phyloP scores from a whole-genome alignment of 768 basidiomycete genomes.

The Suillus weaverae region DNA sequence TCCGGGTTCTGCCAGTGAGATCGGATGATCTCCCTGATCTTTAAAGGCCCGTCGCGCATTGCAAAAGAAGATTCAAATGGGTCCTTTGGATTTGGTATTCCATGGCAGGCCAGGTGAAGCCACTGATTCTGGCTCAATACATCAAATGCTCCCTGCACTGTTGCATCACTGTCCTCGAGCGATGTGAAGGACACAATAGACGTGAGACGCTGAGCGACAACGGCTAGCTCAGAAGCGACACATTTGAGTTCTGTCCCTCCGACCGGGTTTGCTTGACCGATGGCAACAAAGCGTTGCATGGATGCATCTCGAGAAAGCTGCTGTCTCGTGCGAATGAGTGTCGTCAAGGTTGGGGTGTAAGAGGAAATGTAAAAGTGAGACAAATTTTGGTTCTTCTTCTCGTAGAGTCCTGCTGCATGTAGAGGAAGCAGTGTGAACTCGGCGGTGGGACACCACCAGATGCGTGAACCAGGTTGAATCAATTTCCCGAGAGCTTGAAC shows the following conservation, averaged over 20 bases:
- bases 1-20: slow-evolving; percentile 10
- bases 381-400: not conserved
- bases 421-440: slow-evolving; percentile 31
- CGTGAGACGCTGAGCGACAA: not conserved
- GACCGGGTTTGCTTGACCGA: not conserved
- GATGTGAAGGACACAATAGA: slow-evolving; percentile 8
- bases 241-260: not conserved
- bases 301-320: slow-evolving; percentile 15
- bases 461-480: slow-evolving; percentile 1
- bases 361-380: not conserved
- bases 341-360: slow-evolving; percentile 1
- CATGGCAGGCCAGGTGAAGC: slow-evolving; percentile 40
- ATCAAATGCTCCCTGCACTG: not conserved
- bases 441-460: slow-evolving; percentile 9
- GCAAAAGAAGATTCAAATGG: slow-evolving; percentile 24
- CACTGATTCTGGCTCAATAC: slow-evolving; percentile 6
- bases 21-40: slow-evolving; percentile 11
- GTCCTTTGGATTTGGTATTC: slow-evolving; percentile 27
- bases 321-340: slow-evolving; percentile 3
- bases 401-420: slow-evolving; percentile 35
- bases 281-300: not conserved
- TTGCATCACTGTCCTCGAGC: not conserved
- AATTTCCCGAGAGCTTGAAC: slow-evolving; percentile 1
- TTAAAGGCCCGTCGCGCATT: slow-evolving; percentile 15
- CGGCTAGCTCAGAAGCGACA: not conserved